Evolutionary conservation across 78 protist species (phyloP).

Genomic region (Dictyostelium citrinum): DNA sequence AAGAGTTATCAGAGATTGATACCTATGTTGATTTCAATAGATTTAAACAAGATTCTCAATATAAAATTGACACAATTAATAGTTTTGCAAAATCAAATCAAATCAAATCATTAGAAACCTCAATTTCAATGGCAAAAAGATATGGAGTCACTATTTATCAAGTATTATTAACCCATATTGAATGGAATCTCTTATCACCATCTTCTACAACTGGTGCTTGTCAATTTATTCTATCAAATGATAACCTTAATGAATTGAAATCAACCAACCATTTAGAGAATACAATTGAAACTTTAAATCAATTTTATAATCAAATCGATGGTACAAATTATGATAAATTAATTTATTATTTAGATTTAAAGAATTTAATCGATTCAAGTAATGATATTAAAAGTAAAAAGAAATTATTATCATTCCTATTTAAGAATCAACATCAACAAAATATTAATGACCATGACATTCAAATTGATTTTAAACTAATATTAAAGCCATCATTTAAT

Average conservation of each 20-base stretch:
- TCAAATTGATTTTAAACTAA: neutral
- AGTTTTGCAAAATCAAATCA: conserved; percentile 46
- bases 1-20: conserved; percentile 45
- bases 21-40: conserved; percentile 24
- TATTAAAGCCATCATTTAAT: neutral
- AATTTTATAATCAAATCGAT: conserved; percentile 1
- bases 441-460: neutral
- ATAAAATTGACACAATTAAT: conserved; percentile 35
- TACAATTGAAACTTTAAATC: neutral
- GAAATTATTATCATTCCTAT: conserved; percentile 23
- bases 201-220: neutral
- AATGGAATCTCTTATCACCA: conserved; percentile 24
- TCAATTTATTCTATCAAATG: neutral
- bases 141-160: neutral
- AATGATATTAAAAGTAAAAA: neutral
- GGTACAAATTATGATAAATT: conserved; percentile 14
- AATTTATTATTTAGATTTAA: neutral
- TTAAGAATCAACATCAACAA: neutral
- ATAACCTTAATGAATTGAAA: neutral
- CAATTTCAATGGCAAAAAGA: conserved; percentile 55
- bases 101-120: conserved; percentile 37
- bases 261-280: neutral
- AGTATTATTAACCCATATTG: conserved; percentile 17
- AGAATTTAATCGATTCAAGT: neutral
- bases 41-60: conserved; percentile 30